Base-by-base conservation (phyloP, 768 basidiomycete species). In the Phlebiopsis gigantea region DNA sequence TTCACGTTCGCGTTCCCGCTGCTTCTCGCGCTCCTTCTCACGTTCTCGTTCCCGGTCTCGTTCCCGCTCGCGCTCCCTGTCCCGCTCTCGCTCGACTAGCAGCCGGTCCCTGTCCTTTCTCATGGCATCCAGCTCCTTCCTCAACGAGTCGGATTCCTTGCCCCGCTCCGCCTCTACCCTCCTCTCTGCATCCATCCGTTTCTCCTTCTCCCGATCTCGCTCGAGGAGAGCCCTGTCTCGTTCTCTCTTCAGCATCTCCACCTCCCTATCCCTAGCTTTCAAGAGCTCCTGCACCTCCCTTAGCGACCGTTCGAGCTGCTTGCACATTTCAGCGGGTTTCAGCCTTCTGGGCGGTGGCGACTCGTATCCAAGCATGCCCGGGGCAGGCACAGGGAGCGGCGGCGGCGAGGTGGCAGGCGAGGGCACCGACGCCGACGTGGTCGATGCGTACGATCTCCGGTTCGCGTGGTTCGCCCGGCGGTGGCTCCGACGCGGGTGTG, bases 281-380 rank as follows among this genome's bases (percentile, higher is more conserved):
- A 89, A 68, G 47, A 81, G 61, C 12, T 88, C 85, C 49, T 80
- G 76, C 47, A 84, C 81, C 62, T 88, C 87, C 63, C 76, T 80
- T 57, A 90, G 71, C 17, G 82, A 76, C 62, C 73, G 79, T 63
- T 90, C 87, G 48, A 89, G 74, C 65, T 76, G 68, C 67, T 75
- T 79, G 69, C 80, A 85, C 15, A 81, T 77, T 60, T 88, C 88
- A 53, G 85, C 78, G 30, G 85, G 71, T 46, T 78, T 80, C 26
- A 77, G 69, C 21, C 87, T 44, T 12, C 31, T 15, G 12, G n/a
- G 9, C 82, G 55, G 73, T 78, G 78, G 75, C 57, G 77, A 78
- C 80, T 65, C 84, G 77, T 61, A 79, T 78, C 54, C 54, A 12
- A 45, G 29, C 76, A 51, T 39, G 31, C 34, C 82, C 75, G 61